Base-by-base conservation (phyloP, 768 basidiomycete genomes). In the Phanerochaete sordida region DNA sequence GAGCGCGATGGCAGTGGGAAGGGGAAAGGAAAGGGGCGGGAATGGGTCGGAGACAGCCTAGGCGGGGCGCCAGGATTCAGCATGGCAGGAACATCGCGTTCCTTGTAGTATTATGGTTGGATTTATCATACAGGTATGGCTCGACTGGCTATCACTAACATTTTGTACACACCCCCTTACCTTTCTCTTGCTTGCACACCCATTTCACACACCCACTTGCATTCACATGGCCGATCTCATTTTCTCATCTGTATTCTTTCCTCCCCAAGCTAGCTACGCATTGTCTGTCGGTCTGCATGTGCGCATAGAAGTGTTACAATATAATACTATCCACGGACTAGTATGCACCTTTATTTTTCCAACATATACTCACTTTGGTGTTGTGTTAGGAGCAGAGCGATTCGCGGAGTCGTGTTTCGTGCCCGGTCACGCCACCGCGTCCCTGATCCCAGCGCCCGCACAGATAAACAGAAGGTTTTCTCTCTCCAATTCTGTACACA, bases 1-100 rank as follows among this genome's bases (percentile, higher is more conserved):
- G 60, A 61, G 26, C 46, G 16, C 28, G 63, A 58, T 21, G 30
- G 60, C 27, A 75, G 76, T 66, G 83, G 83, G 65, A 88, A 84
- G 63, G 85, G 84, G 31, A 87, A 88, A 68, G 87, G 85, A 47
- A 89, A 84, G 74, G 78, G 79, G 53, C 75, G 77, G 62, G 83
- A 82, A 67, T 77, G 75, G 77, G 73, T 71, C 62, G 75, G 72
- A 61, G 71, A 68, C 62, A 70, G 64, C 59, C 65, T 49, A 44
- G 65, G 61, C 56, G 65, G 59, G 24, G 30, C 50, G 47, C 49
- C 65, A 49, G 51, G 19, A 31, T 60, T 59, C 58, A 57, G 47
- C 48, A 59, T 59, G 56, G 59, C 58, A 58, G 46, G 56, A 30
- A 64, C 62, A n/a, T 47, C 39, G 46, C 44, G 45, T 15, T 62